A percentile compares a stretch with the other conserved stretches of the same genome.
Evolutionary conservation across 768 basidiomycete genomes (phyloP).

Genomic region (Rhizopogon sp.): DNA sequence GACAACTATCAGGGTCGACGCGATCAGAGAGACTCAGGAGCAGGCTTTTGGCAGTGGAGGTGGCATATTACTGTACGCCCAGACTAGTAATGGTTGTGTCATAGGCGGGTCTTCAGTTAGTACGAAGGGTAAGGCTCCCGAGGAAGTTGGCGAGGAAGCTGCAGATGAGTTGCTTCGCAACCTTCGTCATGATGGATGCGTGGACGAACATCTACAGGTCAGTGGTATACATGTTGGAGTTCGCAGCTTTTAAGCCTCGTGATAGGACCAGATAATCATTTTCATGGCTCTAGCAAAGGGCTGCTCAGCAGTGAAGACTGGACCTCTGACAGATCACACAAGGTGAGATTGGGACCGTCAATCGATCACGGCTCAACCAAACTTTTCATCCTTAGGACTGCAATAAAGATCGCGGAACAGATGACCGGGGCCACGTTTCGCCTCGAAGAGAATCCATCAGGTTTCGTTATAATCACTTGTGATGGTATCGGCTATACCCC

Average conservation of each 20-base stretch:
- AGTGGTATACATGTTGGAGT: background rate
- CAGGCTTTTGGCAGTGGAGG: conserved; percentile 58
- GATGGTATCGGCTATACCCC: conserved; percentile 58
- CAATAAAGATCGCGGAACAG: conserved; percentile 68
- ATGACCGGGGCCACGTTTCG: conserved; percentile 65
- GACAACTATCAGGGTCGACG: conserved; percentile 31
- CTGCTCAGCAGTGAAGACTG: conserved; percentile 48
- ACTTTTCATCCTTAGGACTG: conserved; percentile 36
- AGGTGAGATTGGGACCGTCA: conserved; percentile 31
- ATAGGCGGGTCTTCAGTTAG: conserved; percentile 69
- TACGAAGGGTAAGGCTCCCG: conserved; percentile 40
- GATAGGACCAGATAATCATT: conserved; percentile 73
- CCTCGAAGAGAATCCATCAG: conserved; percentile 38
- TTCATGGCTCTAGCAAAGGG: conserved; percentile 73
- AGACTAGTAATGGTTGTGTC: conserved; percentile 61
- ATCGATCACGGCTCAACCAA: background rate
- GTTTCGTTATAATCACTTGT: conserved; percentile 48
- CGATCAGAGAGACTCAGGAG: conserved; percentile 40
- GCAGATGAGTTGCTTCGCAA: conserved; percentile 55
- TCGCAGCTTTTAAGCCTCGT: background rate
- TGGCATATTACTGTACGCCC: conserved; percentile 72
- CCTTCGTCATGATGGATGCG: conserved; percentile 60
- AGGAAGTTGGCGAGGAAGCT: conserved; percentile 52
- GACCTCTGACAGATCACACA: conserved; percentile 65
- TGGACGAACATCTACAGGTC: conserved; percentile 64